Conservation (phyloP, 257 asterid species). For the Penstemon eatonii region DNA sequence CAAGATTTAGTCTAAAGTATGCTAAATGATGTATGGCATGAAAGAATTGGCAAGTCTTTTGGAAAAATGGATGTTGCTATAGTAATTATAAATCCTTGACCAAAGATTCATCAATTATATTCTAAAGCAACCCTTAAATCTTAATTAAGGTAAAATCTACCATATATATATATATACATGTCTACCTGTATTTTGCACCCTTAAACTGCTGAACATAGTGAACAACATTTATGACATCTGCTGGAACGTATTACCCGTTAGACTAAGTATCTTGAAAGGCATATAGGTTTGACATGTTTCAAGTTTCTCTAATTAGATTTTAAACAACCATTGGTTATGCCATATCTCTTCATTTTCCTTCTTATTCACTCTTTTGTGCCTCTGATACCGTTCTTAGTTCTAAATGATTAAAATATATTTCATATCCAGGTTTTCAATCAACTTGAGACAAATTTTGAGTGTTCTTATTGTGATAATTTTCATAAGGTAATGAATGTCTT, state of each 20-base stretch:
- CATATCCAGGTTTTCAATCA: constrained; percentile 12
- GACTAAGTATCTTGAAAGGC: constrained; percentile 11
- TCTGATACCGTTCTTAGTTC: not conserved
- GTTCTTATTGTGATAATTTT: constrained; percentile 17
- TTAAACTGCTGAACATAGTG: no score
- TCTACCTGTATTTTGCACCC: constrained; percentile 10
- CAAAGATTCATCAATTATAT: not conserved
- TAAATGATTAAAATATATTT: not conserved
- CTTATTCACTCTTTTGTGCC: not conserved
- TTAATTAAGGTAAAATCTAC: not conserved
- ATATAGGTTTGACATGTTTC: constrained; percentile 10
- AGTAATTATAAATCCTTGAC: not conserved
- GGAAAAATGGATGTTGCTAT: constrained; percentile 10
- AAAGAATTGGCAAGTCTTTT: not conserved
- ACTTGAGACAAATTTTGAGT: not conserved
- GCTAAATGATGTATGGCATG: constrained; percentile 6
- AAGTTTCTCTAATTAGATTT: constrained; percentile 1
- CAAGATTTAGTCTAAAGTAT: not conserved
- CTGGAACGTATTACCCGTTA: not conserved
- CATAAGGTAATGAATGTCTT: constrained; percentile 20
- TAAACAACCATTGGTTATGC: no score
- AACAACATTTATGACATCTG: no score
- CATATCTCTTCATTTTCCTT: no score
- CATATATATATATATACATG: constrained; percentile 11
- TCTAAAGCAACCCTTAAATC: not conserved